These are phyloP conservation scores for Thyridium curvatum DNA, from an alignment of 2,329 filamentous ascomycete genomes.

Conservation along the genomic window DNA sequence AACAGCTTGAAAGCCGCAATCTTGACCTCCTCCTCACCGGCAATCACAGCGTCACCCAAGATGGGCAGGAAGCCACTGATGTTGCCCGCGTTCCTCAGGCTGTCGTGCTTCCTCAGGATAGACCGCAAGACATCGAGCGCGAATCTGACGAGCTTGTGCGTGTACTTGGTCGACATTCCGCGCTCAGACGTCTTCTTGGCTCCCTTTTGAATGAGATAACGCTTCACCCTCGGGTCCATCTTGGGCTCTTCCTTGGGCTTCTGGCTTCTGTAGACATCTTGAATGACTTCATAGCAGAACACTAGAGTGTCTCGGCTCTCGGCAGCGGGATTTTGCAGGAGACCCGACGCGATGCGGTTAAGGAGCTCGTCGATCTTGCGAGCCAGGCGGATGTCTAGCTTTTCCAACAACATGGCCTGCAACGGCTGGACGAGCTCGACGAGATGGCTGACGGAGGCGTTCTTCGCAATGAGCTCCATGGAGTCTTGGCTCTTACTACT, in stretches of 20 bases:
- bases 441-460: slow-evolving; percentile 68
- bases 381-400: slow-evolving; percentile 73
- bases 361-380: slow-evolving; percentile 89
- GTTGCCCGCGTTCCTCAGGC: slow-evolving; percentile 72
- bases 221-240: slow-evolving; percentile 56
- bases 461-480: slow-evolving; percentile 86
- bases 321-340: slow-evolving; percentile 74
- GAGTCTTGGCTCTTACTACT: slow-evolving; percentile 98
- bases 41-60: slow-evolving; percentile 78
- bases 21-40: slow-evolving; percentile 87
- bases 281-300: slow-evolving; percentile 92
- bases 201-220: slow-evolving; percentile 76
- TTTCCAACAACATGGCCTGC: slow-evolving; percentile 73
- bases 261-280: slow-evolving; percentile 69
- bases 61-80: slow-evolving; percentile 82
- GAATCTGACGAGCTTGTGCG: slow-evolving; percentile 84
- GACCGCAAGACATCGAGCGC: slow-evolving; percentile 80
- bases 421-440: slow-evolving; percentile 72
- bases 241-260: slow-evolving; percentile 45
- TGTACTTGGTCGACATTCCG: slow-evolving; percentile 68
- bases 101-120: slow-evolving; percentile 79
- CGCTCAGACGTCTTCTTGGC: slow-evolving; percentile 68
- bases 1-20: slow-evolving; percentile 82
- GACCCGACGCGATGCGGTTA: slow-evolving; percentile 72
- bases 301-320: slow-evolving; percentile 78